Percentiles rank a stretch among this genome's conserved stretches.
These are phyloP conservation scores for Russula sp. DNA, from an alignment of 768 basidiomycete species.

Conservation along the genomic window DNA sequence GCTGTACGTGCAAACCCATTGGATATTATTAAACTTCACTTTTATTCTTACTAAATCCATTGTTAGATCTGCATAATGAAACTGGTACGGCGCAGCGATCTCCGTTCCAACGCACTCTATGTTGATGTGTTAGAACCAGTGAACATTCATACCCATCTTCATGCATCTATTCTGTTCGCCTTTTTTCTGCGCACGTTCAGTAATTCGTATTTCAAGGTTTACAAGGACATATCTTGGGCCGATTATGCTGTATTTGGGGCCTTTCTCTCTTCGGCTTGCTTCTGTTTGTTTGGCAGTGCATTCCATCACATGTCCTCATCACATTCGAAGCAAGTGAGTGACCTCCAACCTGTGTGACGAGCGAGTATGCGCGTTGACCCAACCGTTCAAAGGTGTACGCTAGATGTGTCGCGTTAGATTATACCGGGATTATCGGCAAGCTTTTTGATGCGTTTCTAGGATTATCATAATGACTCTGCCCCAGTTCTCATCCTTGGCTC, in stretches of 20 bases:
- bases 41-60: slow-evolving; percentile 22
- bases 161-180: slow-evolving; percentile 61
- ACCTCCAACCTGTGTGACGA: background rate
- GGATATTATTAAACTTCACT: background rate
- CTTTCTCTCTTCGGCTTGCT: slow-evolving; percentile 69
- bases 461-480: slow-evolving; percentile 20
- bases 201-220: slow-evolving; percentile 47
- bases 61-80: slow-evolving; percentile 73
- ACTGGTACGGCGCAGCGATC: slow-evolving; percentile 47
- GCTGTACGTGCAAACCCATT: slow-evolving; percentile 49
- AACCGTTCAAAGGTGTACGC: slow-evolving; percentile 47
- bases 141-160: slow-evolving; percentile 82
- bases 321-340: slow-evolving; percentile 65
- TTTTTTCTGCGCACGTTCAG: slow-evolving; percentile 55
- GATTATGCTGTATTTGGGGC: slow-evolving; percentile 59
- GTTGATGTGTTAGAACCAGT: slow-evolving; percentile 44
- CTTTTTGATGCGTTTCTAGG: slow-evolving; percentile 14
- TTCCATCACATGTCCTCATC: slow-evolving; percentile 69
- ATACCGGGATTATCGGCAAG: slow-evolving; percentile 74
- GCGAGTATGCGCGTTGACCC: background rate
- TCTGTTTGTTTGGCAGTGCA: slow-evolving; percentile 70
- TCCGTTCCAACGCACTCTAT: slow-evolving; percentile 21
- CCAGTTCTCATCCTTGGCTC: slow-evolving; percentile 71
- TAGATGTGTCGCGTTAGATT: slow-evolving; percentile 65
- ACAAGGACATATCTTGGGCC: slow-evolving; percentile 55